Evolutionary conservation across 129 eudicot species (phyloP).

Genomic region (Lactuca sativa): DNA sequence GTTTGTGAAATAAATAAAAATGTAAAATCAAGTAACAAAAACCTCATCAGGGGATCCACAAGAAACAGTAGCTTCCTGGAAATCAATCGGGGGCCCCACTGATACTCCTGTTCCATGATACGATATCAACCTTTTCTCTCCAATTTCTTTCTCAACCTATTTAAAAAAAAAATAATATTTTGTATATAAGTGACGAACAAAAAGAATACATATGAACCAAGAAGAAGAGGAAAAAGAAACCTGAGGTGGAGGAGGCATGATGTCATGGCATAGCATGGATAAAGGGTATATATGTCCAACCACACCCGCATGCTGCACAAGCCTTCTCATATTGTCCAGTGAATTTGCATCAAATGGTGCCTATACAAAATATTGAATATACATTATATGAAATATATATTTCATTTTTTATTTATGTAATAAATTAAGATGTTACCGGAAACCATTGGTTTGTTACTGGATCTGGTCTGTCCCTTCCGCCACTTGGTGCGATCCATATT

Average conservation of each 20-base stretch:
- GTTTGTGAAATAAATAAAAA: not conserved
- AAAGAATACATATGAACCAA: too few species aligned
- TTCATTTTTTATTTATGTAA: not conserved
- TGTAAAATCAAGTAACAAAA: not conserved
- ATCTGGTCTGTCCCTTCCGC: slow-evolving; percentile 99
- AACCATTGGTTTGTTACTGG: slow-evolving; percentile 81
- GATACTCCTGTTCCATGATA: slow-evolving; percentile 89
- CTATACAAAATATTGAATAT: slow-evolving; percentile 38
- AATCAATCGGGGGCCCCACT: slow-evolving; percentile 59
- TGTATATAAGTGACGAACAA: too few species aligned
- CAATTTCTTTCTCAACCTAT: slow-evolving; percentile 96
- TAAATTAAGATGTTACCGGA: slow-evolving; percentile 55
- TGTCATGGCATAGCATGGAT: slow-evolving; percentile 78
- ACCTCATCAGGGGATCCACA: slow-evolving; percentile 78
- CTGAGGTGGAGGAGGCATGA: slow-evolving; percentile 98
- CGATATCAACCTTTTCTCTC: slow-evolving; percentile 79
- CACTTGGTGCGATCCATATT: slow-evolving; percentile 99
- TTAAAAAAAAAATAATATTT: too few species aligned
- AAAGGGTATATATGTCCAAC: slow-evolving; percentile 89
- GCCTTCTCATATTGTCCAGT: slow-evolving; percentile 93
- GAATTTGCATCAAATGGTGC: slow-evolving; percentile 92
- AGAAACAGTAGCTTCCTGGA: slow-evolving; percentile 45
- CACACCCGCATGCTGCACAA: slow-evolving; percentile 83
- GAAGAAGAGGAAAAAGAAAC: slow-evolving; percentile 30
- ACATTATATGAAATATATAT: not conserved